Conservation (phyloP, 202 grass and related monocot genomes). For the Cymbopogon flexuosus region DNA sequence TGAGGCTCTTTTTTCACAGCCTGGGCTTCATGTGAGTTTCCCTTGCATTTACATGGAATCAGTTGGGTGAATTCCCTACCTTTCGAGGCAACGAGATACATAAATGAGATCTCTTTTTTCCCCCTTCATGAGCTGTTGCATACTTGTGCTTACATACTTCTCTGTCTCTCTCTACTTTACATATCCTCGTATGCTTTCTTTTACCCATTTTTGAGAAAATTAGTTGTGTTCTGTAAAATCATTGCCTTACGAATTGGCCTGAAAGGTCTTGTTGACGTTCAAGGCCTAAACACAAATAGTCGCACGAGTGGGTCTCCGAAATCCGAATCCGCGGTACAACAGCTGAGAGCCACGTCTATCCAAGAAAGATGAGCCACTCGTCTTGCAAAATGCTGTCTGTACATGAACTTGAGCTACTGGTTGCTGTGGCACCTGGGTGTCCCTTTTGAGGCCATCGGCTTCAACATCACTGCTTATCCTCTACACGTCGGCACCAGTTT, state of each 20-base stretch:
- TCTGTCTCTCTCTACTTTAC: neutral
- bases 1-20: neutral
- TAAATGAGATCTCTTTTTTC: neutral
- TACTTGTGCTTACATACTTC: neutral
- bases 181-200: neutral
- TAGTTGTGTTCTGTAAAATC: neutral
- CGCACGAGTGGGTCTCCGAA: neutral
- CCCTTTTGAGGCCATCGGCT: conserved; percentile 5
- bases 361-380: conserved; percentile 23
- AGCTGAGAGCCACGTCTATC: neutral
- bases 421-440: conserved; percentile 6
- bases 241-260: neutral
- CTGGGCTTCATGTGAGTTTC: conserved; percentile 17
- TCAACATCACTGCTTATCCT: conserved; percentile 21
- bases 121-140: neutral
- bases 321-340: neutral
- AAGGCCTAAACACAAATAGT: neutral
- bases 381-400: conserved; percentile 22
- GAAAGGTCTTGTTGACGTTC: neutral
- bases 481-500: neutral
- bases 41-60: conserved; percentile 13
- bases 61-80: neutral
- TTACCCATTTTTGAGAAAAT: neutral
- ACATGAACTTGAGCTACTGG: conserved; percentile 8
- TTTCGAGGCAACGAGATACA: conserved; percentile 2